These are phyloP conservation scores for Myochromella boudieri DNA, from an alignment of 768 basidiomycete species.

Conservation along the genomic window DNA sequence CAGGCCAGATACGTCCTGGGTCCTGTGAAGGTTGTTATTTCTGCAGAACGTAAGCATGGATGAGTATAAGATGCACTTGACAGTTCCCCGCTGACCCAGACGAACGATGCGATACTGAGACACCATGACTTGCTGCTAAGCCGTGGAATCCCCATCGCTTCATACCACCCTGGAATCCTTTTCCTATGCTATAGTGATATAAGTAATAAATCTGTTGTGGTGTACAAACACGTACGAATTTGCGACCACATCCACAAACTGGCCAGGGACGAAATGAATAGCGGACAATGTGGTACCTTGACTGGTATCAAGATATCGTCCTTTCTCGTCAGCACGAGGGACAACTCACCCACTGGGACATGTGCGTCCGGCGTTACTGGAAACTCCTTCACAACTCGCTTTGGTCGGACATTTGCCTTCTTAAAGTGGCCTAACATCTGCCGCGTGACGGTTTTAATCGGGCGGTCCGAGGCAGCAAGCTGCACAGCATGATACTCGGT, in stretches of 20 bases:
- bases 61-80: conserved; percentile 56
- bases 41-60: conserved; percentile 1
- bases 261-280: conserved; percentile 95
- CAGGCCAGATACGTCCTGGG: conserved; percentile 93
- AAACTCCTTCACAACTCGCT: conserved; percentile 86
- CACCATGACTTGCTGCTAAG: conserved; percentile 92
- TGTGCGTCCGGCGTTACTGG: conserved; percentile 87
- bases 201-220: background rate
- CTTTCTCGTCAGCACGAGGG: too few species aligned
- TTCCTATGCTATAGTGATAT: conserved; percentile 69
- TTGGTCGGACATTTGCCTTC: conserved; percentile 79
- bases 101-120: conserved; percentile 90
- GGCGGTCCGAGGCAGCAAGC: conserved; percentile 80
- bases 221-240: conserved; percentile 68
- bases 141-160: conserved; percentile 95
- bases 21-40: conserved; percentile 51
- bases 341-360: conserved; percentile 80
- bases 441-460: conserved; percentile 67
- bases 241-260: conserved; percentile 89
- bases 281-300: conserved; percentile 88
- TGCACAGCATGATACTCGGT: conserved; percentile 91
- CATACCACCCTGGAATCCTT: conserved; percentile 97
- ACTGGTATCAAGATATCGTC: too few species aligned
- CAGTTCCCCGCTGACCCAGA: conserved; percentile 93
- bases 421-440: conserved; percentile 90